These are phyloP conservation scores for Phialophora chinensis DNA, from an alignment of 2,329 filamentous ascomycete genomes.

Conservation along the genomic window DNA sequence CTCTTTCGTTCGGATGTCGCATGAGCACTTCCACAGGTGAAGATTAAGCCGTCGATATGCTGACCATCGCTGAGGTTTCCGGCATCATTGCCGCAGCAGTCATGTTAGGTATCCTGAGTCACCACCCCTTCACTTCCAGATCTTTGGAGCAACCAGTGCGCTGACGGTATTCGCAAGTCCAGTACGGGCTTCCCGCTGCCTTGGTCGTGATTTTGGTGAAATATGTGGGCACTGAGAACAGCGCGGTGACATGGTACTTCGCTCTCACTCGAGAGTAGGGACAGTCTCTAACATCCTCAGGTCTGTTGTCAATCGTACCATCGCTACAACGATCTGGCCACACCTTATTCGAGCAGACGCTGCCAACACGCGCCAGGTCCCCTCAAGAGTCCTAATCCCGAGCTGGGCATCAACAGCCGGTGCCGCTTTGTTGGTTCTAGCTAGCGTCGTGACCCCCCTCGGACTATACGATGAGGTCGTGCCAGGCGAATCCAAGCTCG, in stretches of 20 bases:
- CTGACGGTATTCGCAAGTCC: not conserved
- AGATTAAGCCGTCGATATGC: not conserved
- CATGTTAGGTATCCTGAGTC: slow-evolving; percentile 7
- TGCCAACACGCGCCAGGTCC: slow-evolving; percentile 18
- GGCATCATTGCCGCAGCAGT: slow-evolving; percentile 12
- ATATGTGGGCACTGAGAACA: slow-evolving; percentile 13
- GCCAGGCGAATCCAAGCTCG: slow-evolving; percentile 11
- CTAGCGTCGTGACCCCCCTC: slow-evolving; percentile 19
- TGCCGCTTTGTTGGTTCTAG: slow-evolving; percentile 21
- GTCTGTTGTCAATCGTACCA: slow-evolving; percentile 26
- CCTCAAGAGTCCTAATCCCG: slow-evolving; percentile 4
- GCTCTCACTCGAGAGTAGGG: not conserved
- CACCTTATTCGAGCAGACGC: slow-evolving; percentile 24
- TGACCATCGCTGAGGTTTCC: slow-evolving; percentile 8
- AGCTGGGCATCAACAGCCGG: slow-evolving; percentile 19
- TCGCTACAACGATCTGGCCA: slow-evolving; percentile 25
- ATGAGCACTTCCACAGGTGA: not conserved
- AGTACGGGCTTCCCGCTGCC: slow-evolving; percentile 10
- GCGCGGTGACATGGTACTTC: slow-evolving; percentile 5
- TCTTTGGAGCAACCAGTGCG: not conserved
- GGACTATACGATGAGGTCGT: slow-evolving; percentile 22
- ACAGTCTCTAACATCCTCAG: slow-evolving; percentile 18
- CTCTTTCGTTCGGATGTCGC: too few species aligned
- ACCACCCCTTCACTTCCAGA: not conserved
- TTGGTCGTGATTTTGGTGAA: slow-evolving; percentile 6